Evolutionary conservation across 1,284 basidiomycete species (phyloP).

Genomic region (Coniferiporia weirii): DNA sequence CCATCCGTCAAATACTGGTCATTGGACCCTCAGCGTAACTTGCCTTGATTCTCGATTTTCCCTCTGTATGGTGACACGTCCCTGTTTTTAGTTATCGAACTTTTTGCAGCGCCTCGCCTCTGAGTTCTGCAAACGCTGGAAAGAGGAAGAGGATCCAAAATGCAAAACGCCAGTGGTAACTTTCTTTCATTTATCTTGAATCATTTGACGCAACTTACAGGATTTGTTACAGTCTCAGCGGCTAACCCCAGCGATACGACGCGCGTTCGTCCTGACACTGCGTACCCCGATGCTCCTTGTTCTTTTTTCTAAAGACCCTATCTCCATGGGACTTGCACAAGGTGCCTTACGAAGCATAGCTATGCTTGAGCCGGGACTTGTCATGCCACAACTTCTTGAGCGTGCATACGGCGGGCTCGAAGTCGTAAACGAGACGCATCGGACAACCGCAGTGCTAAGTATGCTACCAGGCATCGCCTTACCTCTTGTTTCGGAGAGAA

Average conservation of each 20-base stretch:
- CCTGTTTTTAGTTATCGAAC: constrained; percentile 48
- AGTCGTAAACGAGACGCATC: constrained; percentile 90
- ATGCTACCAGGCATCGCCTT: constrained; percentile 80
- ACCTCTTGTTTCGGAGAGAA: constrained; percentile 71
- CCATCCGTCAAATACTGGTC: constrained; percentile 79
- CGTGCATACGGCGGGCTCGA: constrained; percentile 90
- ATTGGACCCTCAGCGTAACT: constrained; percentile 59
- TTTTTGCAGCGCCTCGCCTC: constrained; percentile 76
- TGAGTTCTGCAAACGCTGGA: constrained; percentile 81
- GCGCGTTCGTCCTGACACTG: constrained; percentile 77
- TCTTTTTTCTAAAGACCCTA: constrained; percentile 90
- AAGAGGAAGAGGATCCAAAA: constrained; percentile 72
- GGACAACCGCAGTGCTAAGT: constrained; percentile 87
- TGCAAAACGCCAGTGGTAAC: constrained; percentile 81
- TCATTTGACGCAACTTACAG: not conserved
- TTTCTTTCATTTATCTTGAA: not conserved
- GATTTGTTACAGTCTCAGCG: constrained; percentile 49
- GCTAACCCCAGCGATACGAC: constrained; percentile 79
- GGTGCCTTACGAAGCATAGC: constrained; percentile 69
- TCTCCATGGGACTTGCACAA: constrained; percentile 65
- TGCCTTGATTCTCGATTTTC: not conserved
- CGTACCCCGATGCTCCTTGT: constrained; percentile 87
- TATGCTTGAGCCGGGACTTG: constrained; percentile 78
- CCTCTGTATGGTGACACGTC: constrained; percentile 19
- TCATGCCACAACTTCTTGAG: constrained; percentile 92